A percentile compares a stretch with the other conserved stretches of the same genome.
Conservation (phyloP, 1,139 yeast genomes). For the Candida pseudoviswanathii region DNA sequence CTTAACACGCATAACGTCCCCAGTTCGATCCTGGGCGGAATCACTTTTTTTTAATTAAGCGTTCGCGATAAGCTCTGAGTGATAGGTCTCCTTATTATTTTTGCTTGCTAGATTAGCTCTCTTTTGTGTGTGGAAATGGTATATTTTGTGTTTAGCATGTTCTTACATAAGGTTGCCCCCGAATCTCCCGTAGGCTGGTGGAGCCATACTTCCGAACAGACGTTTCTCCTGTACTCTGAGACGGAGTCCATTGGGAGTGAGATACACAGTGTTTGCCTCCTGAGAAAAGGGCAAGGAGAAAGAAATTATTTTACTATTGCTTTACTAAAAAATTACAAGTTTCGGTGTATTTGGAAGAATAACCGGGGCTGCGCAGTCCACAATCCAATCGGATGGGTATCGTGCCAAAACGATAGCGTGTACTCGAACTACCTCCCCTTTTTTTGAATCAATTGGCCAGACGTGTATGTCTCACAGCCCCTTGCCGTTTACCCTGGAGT, state of each 20-base stretch:
- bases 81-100: no score
- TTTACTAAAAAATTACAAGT: neutral
- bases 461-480: neutral
- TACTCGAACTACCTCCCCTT: neutral
- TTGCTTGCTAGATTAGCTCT: no score
- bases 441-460: neutral
- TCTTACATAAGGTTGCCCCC: no score
- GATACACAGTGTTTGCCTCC: no score
- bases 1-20: constrained; percentile 99
- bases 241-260: no score
- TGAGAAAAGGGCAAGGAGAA: neutral
- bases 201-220: no score
- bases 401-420: neutral
- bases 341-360: neutral
- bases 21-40: constrained; percentile 99
- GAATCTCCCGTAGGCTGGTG: no score
- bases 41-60: constrained; percentile 45
- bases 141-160: no score
- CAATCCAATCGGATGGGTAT: neutral
- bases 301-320: neutral
- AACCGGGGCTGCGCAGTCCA: neutral
- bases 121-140: neutral
- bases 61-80: no score
- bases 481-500: no score
- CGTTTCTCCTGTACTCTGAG: no score